Conservation (phyloP, 768 basidiomycete genomes). For the Boletus fagicola region DNA sequence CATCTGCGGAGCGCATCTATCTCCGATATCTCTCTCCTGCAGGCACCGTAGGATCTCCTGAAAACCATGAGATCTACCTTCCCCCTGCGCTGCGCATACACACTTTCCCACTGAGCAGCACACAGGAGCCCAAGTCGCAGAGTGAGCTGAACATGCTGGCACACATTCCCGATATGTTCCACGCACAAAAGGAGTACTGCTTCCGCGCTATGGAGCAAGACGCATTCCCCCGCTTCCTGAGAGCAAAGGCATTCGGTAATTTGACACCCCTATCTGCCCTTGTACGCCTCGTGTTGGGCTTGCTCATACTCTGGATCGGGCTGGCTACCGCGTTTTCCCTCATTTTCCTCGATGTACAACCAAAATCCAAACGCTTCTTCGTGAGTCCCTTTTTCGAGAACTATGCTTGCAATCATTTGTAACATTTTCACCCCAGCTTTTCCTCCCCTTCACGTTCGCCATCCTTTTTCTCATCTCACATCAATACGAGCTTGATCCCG, state of each 20-base stretch:
- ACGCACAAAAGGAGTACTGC: conserved; percentile 95
- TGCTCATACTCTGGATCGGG: conserved; percentile 93
- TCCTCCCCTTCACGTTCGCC: conserved; percentile 90
- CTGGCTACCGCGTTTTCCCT: conserved; percentile 87
- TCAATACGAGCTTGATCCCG: conserved; percentile 95
- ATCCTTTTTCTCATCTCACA: conserved; percentile 90
- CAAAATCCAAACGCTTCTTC: conserved; percentile 91
- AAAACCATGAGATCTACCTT: conserved; percentile 97
- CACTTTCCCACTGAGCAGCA: conserved; percentile 79
- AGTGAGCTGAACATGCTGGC: conserved; percentile 75
- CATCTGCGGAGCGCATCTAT: conserved; percentile 94
- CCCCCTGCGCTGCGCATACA: conserved; percentile 91
- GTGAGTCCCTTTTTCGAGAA: conserved; percentile 53
- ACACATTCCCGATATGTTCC: conserved; percentile 94
- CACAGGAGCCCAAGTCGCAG: conserved; percentile 66
- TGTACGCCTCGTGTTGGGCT: conserved; percentile 78
- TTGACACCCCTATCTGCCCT: conserved; percentile 89
- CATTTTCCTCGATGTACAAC: conserved; percentile 90
- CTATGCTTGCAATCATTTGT: background rate
- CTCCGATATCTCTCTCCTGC: conserved; percentile 88
- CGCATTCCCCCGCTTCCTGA: conserved; percentile 89
- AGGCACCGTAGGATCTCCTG: conserved; percentile 70
- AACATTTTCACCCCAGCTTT: conserved; percentile 55
- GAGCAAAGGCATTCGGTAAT: conserved; percentile 98
- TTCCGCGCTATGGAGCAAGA: conserved; percentile 96